phyloP scores from a whole-genome alignment of 2,329 filamentous ascomycete genomes.

The Cercospora janseana region DNA sequence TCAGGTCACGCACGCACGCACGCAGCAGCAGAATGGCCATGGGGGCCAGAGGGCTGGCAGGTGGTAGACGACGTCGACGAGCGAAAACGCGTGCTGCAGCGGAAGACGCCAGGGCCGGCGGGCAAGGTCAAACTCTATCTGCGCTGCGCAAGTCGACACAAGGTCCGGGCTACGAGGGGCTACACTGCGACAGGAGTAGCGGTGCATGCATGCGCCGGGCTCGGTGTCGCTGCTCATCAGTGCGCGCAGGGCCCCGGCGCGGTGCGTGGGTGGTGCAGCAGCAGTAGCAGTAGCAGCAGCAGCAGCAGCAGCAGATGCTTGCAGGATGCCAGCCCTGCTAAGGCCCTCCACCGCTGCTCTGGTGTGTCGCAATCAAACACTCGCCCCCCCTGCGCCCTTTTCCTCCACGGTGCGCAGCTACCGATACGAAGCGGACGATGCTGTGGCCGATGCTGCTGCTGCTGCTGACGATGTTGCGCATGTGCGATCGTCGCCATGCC shows the following conservation, averaged over 20 bases:
- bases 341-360: constrained; percentile 20
- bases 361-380: constrained; percentile 27
- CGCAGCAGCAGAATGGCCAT: constrained; percentile 12
- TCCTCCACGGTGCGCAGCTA: no score
- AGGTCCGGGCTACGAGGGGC: constrained; percentile 10
- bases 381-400: not conserved
- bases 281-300: not conserved
- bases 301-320: not conserved
- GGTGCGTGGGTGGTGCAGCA: not conserved
- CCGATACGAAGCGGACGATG: no score
- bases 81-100: constrained; percentile 14
- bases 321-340: constrained; percentile 3
- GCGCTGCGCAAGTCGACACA: constrained; percentile 16
- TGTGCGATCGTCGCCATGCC: no score
- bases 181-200: not conserved
- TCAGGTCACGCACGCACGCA: constrained; percentile 25
- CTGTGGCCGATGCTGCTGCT: no score
- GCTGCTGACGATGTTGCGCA: no score
- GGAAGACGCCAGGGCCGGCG: constrained; percentile 13
- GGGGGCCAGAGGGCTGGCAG: constrained; percentile 19
- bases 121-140: constrained; percentile 27
- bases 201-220: not conserved
- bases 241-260: not conserved
- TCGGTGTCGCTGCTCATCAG: not conserved
- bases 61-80: constrained; percentile 17